Conservation (phyloP, 1,284 basidiomycete genomes). For the Volvariella surrecta region DNA sequence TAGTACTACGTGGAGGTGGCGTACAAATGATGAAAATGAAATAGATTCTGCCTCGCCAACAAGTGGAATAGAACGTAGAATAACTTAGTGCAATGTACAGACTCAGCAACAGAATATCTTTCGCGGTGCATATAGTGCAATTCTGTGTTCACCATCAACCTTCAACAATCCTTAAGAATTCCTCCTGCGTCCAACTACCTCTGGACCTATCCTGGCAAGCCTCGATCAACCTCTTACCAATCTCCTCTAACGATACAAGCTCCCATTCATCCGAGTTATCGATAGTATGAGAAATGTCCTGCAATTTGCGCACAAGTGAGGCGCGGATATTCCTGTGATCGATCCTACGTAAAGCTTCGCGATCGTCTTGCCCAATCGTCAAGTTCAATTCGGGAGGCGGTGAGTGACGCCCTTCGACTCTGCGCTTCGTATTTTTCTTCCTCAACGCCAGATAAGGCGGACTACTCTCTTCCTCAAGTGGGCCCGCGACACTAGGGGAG, state of each 20-base stretch:
- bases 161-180: slow-evolving; percentile 1
- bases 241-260: background rate
- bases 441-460: too few species aligned
- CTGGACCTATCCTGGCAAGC: background rate
- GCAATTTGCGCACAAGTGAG: background rate
- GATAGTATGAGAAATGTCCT: background rate
- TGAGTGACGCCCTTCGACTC: too few species aligned
- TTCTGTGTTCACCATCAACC: background rate
- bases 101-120: background rate
- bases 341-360: too few species aligned
- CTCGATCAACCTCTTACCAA: background rate
- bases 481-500: too few species aligned
- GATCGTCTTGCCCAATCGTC: too few species aligned
- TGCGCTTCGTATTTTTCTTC: too few species aligned
- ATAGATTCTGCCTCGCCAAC: too few species aligned
- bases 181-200: background rate
- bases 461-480: too few species aligned
- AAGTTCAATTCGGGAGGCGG: too few species aligned
- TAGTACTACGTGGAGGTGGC: too few species aligned
- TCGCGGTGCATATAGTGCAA: background rate
- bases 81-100: background rate
- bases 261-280: slow-evolving; percentile 1
- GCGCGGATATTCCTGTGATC: background rate
- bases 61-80: too few species aligned
- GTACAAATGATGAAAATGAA: too few species aligned